Base-by-base conservation (phyloP, 2,329 filamentous ascomycete species). In the Paraconiothyrium sp. region DNA sequence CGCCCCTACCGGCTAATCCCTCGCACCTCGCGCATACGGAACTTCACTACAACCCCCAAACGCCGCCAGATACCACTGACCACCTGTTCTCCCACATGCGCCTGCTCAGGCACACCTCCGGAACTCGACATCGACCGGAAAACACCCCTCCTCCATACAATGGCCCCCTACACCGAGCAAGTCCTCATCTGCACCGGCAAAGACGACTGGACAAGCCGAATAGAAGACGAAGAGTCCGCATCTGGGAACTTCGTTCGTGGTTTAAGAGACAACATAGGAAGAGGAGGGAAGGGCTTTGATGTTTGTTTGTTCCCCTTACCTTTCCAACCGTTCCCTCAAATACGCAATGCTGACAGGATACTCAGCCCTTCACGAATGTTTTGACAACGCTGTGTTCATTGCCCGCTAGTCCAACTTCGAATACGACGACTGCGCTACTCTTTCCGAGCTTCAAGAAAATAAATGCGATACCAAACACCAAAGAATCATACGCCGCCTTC, bases 381-480 rank as follows among this genome's bases (percentile, higher is more conserved):
- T 86, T 93, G 30, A 82, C 94, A 59, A 88, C 92, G 24, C 92
- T 92, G 71, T 86, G 90, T 13, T 97, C 92, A 0, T 90, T 97
- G 69, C 86, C 90, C 35, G 84, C 80, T 4, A 65, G 74, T 3
- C 61, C 65, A 8, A 61, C 60, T 7, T 51, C 61, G 43, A 60
- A 76, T 84, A 58, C 84, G 84, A 75, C 85, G 77, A 71, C 71
- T 13, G 65, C 67, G 8, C 91, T 94, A 72, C 84, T 97, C 22
- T 87, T 97, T 35, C 94, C 94, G 2, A 89, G 88, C 76, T 97
- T 97, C 83, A 90, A 89, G 79, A 93, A 93, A 77, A 83, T 97
- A 16, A 88, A 90, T 0, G 87, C 86, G 59, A 86, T 96, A 46
- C 89, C 91, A 2, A 85, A 88, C 16, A 83, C 88, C 0, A 85